Evolutionary conservation across 2,329 filamentous ascomycete genomes (phyloP), one percentile per base, ranked within the genome.

Genomic region (Trichophyton verrucosum): DNA sequence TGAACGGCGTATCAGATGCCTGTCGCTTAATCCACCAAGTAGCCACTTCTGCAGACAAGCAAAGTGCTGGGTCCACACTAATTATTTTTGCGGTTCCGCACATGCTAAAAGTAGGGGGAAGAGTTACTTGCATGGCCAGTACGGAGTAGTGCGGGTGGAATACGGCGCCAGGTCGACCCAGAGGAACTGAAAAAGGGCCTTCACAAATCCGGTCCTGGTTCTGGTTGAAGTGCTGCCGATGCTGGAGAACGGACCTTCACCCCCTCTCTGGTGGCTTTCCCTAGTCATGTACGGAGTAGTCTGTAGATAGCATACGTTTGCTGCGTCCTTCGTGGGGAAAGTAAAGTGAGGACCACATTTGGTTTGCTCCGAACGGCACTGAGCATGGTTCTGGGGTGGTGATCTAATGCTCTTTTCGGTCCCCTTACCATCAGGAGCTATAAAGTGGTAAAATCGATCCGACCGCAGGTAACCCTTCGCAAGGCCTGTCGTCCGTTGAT

Each of bases 21-120:
- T 55, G 51, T 55, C 51, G 51, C 51, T 55, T 55, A 55, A 55
- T 36, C 51, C 51, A 55, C 51, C 51, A 17, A 55, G 51, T 55
- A 36, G 51, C 27, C 51, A 55, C 51, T 51, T 27, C 46, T 51
- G 46, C 22, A 51, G 46, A 51, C 46, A 51, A 51, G 46, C 46
- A 51, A 38, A 51, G 20, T 51, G 20, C 46, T 24, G 20, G 46
- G 9, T 24, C 46, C 46, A 51, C 46, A 9, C 20, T 51, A 27
- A 44, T 6, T 1, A 27, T 15, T 22, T 51, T 6, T 11, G 46
- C 11, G 49, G 49, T 53, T 27, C 51, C 30, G 51, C 51, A 55
- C 51, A 55, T 55, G 51, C 51, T 55, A 30, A 13, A 24, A 20
- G 40, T 9, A 51, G 22, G 46, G 27, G 20, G 22, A 22, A 5